A percentile compares a stretch with the other conserved stretches of the same genome.
phyloP scores from a whole-genome alignment of 1,284 basidiomycete genomes.

The Moesziomyces parantarcticus region DNA sequence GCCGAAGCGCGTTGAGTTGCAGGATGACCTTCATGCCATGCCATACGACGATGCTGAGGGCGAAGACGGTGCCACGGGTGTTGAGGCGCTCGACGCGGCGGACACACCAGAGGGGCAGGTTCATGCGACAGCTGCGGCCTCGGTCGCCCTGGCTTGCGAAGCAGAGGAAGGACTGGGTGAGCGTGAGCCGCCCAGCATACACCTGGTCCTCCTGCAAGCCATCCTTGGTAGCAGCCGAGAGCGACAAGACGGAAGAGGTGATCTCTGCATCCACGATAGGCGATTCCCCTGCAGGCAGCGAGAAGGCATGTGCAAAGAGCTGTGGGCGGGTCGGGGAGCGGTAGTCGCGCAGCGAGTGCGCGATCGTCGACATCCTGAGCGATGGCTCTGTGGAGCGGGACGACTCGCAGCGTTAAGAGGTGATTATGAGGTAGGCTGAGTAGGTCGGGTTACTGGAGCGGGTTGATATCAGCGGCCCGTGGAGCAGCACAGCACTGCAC shows the following conservation, averaged over 20 bases:
- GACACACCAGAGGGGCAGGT: conserved; percentile 90
- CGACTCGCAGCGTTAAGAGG: neutral
- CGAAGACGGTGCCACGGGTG: conserved; percentile 79
- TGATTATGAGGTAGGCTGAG: neutral
- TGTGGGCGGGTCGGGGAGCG: conserved; percentile 60
- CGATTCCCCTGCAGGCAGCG: conserved; percentile 53
- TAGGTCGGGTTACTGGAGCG: neutral
- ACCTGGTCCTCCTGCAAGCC: conserved; percentile 62
- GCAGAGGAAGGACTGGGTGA: conserved; percentile 88
- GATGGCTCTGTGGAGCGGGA: neutral
- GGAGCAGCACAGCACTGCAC: neutral
- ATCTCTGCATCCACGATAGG: conserved; percentile 61
- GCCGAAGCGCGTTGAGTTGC: conserved; percentile 93
- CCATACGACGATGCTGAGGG: conserved; percentile 92
- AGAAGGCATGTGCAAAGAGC: conserved; percentile 61
- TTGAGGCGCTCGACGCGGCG: conserved; percentile 88
- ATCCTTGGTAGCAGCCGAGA: conserved; percentile 52
- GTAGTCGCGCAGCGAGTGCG: conserved; percentile 66
- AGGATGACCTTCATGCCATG: conserved; percentile 94
- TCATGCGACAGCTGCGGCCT: conserved; percentile 82
- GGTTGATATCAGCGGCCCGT: neutral
- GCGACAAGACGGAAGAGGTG: conserved; percentile 62
- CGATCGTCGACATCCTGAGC: conserved; percentile 64
- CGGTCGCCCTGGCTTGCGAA: conserved; percentile 92
- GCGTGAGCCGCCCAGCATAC: conserved; percentile 79